Conservation (phyloP, 306 rosid genomes). For the Betula pendula region DNA sequence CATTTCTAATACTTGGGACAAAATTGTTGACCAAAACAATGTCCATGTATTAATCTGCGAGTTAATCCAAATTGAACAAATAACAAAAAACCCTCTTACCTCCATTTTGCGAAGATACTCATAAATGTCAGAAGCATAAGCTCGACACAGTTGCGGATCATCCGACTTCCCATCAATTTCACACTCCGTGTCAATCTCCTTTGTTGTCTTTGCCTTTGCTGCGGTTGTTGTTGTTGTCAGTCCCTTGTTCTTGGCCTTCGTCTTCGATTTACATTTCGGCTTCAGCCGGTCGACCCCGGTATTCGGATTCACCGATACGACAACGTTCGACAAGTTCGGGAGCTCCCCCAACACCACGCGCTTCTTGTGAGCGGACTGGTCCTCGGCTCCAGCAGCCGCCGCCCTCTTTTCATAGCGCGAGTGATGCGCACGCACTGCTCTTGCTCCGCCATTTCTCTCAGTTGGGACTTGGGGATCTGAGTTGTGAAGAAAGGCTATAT, state of each 20-base stretch:
- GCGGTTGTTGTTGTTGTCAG: background rate
- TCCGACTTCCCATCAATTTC: conserved; percentile 12
- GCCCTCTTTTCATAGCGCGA: conserved; percentile 64
- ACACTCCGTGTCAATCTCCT: background rate
- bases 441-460: conserved; percentile 28
- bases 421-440: conserved; percentile 36
- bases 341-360: conserved; percentile 78
- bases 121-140: conserved; percentile 70
- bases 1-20: background rate
- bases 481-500: conserved; percentile 31
- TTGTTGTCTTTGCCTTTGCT: conserved; percentile 3
- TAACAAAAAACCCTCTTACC: conserved; percentile 42
- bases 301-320: conserved; percentile 6
- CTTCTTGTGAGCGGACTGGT: conserved; percentile 37
- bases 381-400: conserved; percentile 45
- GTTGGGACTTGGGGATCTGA: background rate
- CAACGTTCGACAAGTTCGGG: conserved; percentile 35
- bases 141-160: conserved; percentile 59
- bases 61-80: too few relatives aligned
- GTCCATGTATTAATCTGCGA: too few relatives aligned
- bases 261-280: conserved; percentile 18
- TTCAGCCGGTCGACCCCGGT: conserved; percentile 13
- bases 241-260: conserved; percentile 9
- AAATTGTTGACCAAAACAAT: too few relatives aligned
- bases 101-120: conserved; percentile 69